Evolutionary conservation across 2,329 filamentous ascomycete genomes (phyloP).

Genomic region (Botryosphaeria dothidea): DNA sequence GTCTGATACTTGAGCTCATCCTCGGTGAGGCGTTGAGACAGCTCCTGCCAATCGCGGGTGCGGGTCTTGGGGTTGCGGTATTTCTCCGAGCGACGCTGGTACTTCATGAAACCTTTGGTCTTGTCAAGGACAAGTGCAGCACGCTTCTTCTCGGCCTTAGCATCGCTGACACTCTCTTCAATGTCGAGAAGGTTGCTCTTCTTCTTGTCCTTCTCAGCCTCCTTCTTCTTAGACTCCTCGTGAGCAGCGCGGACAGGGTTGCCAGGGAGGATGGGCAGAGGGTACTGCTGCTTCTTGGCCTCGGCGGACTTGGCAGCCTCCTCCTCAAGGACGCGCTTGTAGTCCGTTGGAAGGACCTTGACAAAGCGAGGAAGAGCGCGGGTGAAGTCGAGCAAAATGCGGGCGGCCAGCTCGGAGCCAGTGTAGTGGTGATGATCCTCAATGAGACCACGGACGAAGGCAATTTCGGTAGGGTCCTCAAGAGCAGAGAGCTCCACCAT

Average conservation of each 20-base stretch:
- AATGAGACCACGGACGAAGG: slow-evolving; percentile 84
- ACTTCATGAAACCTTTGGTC: slow-evolving; percentile 97
- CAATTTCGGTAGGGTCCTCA: slow-evolving; percentile 84
- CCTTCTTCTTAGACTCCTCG: slow-evolving; percentile 55
- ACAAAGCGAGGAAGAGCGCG: slow-evolving; percentile 86
- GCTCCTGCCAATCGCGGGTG: slow-evolving; percentile 90
- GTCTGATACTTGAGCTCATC: slow-evolving; percentile 97
- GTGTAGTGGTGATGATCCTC: slow-evolving; percentile 99
- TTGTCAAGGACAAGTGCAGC: slow-evolving; percentile 93
- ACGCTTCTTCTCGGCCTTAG: slow-evolving; percentile 84
- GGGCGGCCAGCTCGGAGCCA: slow-evolving; percentile 89
- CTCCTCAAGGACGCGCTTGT: slow-evolving; percentile 88
- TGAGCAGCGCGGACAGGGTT: slow-evolving; percentile 57
- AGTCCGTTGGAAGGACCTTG: slow-evolving; percentile 92
- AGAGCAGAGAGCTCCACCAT: slow-evolving; percentile 91
- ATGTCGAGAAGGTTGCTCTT: slow-evolving; percentile 75
- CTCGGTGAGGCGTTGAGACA: slow-evolving; percentile 83
- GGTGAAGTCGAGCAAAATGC: slow-evolving; percentile 93
- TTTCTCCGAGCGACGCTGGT: slow-evolving; percentile 88
- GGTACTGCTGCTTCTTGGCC: slow-evolving; percentile 80
- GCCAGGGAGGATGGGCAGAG: slow-evolving; percentile 74
- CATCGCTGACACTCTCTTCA: slow-evolving; percentile 85
- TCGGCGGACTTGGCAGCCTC: slow-evolving; percentile 83
- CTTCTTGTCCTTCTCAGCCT: slow-evolving; percentile 66
- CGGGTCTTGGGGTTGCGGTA: slow-evolving; percentile 82